These are phyloP conservation scores for Arthrobotrys entomopaga DNA, from an alignment of 2,329 filamentous ascomycete species.

Conservation along the genomic window DNA sequence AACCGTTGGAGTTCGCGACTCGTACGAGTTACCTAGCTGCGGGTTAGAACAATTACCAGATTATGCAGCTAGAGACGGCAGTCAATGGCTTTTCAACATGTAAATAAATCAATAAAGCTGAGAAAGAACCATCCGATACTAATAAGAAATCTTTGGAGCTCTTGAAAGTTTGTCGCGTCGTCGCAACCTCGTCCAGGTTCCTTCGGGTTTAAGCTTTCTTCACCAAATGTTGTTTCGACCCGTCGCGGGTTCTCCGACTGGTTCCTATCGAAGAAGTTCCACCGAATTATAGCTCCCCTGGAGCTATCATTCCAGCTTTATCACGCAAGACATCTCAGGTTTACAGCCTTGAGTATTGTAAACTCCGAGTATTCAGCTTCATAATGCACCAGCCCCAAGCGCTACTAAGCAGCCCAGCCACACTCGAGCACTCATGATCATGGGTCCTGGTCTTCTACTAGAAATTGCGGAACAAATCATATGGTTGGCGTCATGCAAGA, in stretches of 20 bases:
- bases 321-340: conserved; percentile 1
- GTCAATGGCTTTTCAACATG: too few species aligned
- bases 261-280: conserved; percentile 10
- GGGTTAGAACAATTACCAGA: too few species aligned
- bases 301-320: conserved; percentile 6
- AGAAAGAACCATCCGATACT: too few species aligned
- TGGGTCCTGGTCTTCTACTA: conserved; percentile 15
- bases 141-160: not conserved
- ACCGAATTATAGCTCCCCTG: conserved; percentile 1
- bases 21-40: too few species aligned
- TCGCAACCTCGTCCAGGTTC: conserved; percentile 27
- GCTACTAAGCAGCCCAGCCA: conserved; percentile 34
- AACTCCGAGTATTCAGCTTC: conserved; percentile 8
- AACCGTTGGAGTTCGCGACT: too few species aligned
- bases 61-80: too few species aligned
- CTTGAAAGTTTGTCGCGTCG: conserved; percentile 20
- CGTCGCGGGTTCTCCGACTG: conserved; percentile 19
- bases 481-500: conserved; percentile 19
- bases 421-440: conserved; percentile 1
- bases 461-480: not conserved
- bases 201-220: conserved; percentile 20
- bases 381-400: conserved; percentile 34
- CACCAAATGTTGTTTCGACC: not conserved
- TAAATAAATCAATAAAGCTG: too few species aligned
- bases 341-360: not conserved